Conservation (phyloP, 257 asterid species). For the Solanum arcanum region DNA sequence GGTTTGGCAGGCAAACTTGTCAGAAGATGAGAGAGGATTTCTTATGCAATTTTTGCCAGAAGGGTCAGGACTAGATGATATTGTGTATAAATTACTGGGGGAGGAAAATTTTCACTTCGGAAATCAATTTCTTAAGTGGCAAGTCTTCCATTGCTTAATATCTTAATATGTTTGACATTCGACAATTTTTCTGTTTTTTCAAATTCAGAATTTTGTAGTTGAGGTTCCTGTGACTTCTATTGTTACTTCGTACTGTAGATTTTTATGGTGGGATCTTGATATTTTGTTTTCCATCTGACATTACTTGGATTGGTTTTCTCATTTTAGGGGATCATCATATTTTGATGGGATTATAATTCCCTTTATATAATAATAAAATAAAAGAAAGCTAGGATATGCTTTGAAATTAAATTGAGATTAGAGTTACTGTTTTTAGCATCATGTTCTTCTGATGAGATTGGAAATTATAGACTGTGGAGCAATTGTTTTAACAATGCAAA, state of each 20-base stretch:
- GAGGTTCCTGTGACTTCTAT: background rate
- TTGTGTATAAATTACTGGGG: conserved; percentile 55
- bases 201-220: background rate
- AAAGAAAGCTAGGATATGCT: background rate
- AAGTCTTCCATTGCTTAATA: conserved; percentile 25
- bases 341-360: background rate
- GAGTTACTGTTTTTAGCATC: background rate
- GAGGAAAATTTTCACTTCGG: conserved; percentile 78
- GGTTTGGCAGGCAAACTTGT: conserved; percentile 77
- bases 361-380: background rate
- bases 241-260: background rate
- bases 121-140: conserved; percentile 70
- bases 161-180: background rate
- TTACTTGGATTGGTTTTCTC: background rate
- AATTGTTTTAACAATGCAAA: background rate
- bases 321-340: background rate
- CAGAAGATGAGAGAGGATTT: conserved; percentile 53
- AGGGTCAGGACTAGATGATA: conserved; percentile 39
- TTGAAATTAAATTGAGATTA: background rate
- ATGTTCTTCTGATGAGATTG: background rate
- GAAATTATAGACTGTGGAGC: background rate
- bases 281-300: background rate
- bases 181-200: background rate
- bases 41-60: conserved; percentile 64
- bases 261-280: background rate